phyloP scores from a whole-genome alignment of 805 yeast genomes.

The Wickerhamiella nectarea region DNA sequence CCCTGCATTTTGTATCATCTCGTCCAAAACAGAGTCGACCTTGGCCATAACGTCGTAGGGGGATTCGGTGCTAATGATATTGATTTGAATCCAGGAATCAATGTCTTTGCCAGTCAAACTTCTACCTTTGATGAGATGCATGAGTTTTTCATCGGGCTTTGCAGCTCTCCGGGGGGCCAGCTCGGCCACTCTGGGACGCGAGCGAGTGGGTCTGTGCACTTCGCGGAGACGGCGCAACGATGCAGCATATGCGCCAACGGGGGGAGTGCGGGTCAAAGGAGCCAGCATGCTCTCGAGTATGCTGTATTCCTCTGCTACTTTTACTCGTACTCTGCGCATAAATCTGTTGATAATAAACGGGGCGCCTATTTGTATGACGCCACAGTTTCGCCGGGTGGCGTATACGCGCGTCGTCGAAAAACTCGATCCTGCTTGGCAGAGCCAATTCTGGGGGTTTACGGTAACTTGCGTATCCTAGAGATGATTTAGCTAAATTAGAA shows the following conservation, averaged over 20 bases:
- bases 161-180: background rate
- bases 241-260: background rate
- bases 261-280: background rate
- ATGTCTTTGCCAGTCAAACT: conserved; percentile 17
- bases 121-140: conserved; percentile 11
- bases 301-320: conserved; percentile 7
- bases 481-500: too few relatives aligned
- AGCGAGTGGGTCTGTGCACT: background rate
- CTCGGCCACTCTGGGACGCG: background rate
- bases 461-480: too few relatives aligned
- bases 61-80: conserved; percentile 12
- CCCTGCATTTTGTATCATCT: conserved; percentile 16
- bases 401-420: too few relatives aligned
- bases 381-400: too few relatives aligned
- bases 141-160: conserved; percentile 10
- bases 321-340: background rate
- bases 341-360: background rate
- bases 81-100: conserved; percentile 15
- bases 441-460: too few relatives aligned
- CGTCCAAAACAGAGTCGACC: conserved; percentile 15
- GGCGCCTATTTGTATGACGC: too few relatives aligned
- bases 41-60: conserved; percentile 12
- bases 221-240: conserved; percentile 3
- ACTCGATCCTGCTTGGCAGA: too few relatives aligned
- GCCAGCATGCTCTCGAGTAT: conserved; percentile 3